Evolutionary conservation across 176 grass and related monocot genomes (phyloP).

Genomic region (Leersia perrieri): DNA sequence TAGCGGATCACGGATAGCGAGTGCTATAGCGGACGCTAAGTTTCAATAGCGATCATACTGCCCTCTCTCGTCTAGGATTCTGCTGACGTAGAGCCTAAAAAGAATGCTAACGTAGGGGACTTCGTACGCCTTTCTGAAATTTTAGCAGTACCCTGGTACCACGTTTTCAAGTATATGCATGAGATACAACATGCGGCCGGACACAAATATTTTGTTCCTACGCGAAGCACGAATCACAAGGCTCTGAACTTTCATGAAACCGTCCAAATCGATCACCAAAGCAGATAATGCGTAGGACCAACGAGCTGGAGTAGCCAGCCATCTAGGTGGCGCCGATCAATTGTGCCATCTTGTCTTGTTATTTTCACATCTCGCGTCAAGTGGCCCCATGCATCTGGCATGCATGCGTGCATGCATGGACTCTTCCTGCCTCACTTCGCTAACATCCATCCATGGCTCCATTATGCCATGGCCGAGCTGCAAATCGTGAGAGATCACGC

Average conservation of each 20-base stretch:
- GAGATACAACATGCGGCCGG: background rate
- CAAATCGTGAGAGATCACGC: background rate
- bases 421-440: background rate
- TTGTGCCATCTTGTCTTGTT: background rate
- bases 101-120: background rate
- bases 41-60: background rate
- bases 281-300: background rate
- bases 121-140: background rate
- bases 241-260: background rate
- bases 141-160: background rate
- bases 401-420: background rate
- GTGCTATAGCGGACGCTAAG: too few relatives aligned
- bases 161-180: background rate
- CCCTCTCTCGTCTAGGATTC: too few relatives aligned
- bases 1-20: too few relatives aligned
- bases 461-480: background rate
- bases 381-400: background rate
- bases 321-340: slow-evolving; percentile 18
- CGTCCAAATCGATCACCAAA: background rate
- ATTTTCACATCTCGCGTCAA: slow-evolving; percentile 7
- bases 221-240: background rate
- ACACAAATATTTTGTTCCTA: background rate
- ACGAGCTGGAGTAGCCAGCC: too few relatives aligned
- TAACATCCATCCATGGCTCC: background rate
- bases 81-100: background rate